phyloP scores from a whole-genome alignment of 192 early-diverging fungal species.

The Umbelopsis sp. region DNA sequence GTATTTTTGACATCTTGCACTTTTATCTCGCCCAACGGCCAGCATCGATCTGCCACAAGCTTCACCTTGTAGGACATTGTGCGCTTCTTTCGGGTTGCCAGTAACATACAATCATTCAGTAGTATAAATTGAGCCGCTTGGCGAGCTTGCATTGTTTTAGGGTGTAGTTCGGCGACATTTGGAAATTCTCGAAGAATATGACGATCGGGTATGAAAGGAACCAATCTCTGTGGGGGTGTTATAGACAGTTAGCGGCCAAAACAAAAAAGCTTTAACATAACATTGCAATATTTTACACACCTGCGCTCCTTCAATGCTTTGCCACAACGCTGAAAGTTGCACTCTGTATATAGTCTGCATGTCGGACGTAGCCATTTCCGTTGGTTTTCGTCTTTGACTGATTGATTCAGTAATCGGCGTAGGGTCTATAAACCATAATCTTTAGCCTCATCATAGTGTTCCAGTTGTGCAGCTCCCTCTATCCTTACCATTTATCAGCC shows the following conservation, averaged over 20 bases:
- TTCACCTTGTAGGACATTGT: slow-evolving; percentile 56
- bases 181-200: slow-evolving; percentile 75
- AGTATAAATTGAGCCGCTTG: slow-evolving; percentile 82
- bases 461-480: not conserved
- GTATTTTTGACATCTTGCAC: slow-evolving; percentile 88
- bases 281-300: slow-evolving; percentile 22
- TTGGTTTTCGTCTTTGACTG: slow-evolving; percentile 28
- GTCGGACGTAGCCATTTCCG: slow-evolving; percentile 44
- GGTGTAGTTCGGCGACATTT: slow-evolving; percentile 80
- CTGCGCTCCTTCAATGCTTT: slow-evolving; percentile 63
- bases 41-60: slow-evolving; percentile 83
- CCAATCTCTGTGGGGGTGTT: slow-evolving; percentile 52
- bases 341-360: slow-evolving; percentile 57
- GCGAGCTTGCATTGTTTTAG: slow-evolving; percentile 68
- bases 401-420: slow-evolving; percentile 25
- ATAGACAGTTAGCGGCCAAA: not conserved
- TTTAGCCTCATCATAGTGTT: not conserved
- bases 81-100: slow-evolving; percentile 80
- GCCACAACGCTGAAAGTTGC: slow-evolving; percentile 60
- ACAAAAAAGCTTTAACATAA: not conserved
- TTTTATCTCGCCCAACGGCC: slow-evolving; percentile 73
- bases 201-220: slow-evolving; percentile 70
- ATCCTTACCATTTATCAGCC: not conserved
- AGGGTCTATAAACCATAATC: not conserved
- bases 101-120: slow-evolving; percentile 82